Conservation (phyloP, 2,329 filamentous ascomycete species). For the Bipolaris oryzae region DNA sequence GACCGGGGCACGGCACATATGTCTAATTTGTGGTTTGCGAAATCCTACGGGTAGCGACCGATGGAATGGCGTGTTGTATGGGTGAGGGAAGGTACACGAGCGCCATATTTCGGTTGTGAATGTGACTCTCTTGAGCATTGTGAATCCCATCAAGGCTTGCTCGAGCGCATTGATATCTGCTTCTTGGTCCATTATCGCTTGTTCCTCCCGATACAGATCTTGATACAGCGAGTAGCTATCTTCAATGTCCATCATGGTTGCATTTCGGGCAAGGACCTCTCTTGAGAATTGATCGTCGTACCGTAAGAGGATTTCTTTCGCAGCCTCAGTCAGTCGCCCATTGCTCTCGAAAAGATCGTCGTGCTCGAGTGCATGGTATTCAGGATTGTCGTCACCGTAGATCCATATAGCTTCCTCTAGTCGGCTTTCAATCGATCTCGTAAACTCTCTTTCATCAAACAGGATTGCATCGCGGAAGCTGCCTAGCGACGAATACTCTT, state of each 20-base stretch:
- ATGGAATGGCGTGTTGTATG: conserved; percentile 53
- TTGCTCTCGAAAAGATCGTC: conserved; percentile 17
- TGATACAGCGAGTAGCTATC: conserved; percentile 40
- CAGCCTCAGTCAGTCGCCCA: conserved; percentile 23
- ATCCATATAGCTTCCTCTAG: conserved; percentile 15
- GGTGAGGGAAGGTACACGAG: conserved; percentile 39
- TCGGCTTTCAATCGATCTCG: conserved; percentile 14
- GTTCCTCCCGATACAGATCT: conserved; percentile 43
- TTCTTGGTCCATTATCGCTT: conserved; percentile 31
- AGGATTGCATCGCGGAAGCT: conserved; percentile 17
- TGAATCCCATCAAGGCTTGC: conserved; percentile 45
- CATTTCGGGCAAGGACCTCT: conserved; percentile 22
- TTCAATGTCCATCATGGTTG: conserved; percentile 27
- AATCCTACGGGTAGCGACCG: conserved; percentile 50
- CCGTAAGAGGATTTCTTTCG: conserved; percentile 23
- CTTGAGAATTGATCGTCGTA: conserved; percentile 20
- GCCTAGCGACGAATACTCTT: conserved; percentile 22
- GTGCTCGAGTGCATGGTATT: conserved; percentile 14
- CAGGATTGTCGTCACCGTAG: conserved; percentile 8
- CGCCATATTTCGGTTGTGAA: conserved; percentile 52
- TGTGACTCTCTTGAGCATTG: conserved; percentile 45
- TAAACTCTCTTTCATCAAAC: conserved; percentile 24
- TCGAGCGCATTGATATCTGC: conserved; percentile 43
- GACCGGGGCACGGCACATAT: conserved; percentile 26
- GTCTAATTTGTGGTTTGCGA: conserved; percentile 48